phyloP scores from a whole-genome alignment of 148 eudicot species.

The Diospyros kaki region DNA sequence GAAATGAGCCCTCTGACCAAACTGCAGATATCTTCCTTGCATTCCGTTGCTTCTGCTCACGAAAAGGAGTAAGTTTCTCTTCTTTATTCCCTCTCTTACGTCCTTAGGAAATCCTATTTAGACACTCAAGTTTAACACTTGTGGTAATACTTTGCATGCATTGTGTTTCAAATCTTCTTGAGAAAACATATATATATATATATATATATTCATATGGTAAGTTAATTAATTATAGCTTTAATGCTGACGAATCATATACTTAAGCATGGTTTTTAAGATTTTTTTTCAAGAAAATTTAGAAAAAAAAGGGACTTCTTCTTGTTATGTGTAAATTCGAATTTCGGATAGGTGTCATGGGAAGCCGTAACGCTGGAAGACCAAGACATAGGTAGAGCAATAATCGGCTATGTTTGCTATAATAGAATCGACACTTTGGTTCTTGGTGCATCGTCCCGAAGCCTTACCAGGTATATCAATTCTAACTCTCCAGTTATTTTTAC shows the following conservation, averaged over 20 bases:
- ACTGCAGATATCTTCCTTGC: slow-evolving; percentile 16
- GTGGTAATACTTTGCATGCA: too few relatives aligned
- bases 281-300: not conserved
- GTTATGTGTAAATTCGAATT: not conserved
- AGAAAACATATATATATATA: not conserved
- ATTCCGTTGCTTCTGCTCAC: slow-evolving; percentile 16
- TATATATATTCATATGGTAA: too few relatives aligned
- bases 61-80: slow-evolving; percentile 4
- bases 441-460: slow-evolving; percentile 16
- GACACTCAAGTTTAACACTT: not conserved
- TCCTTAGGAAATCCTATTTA: not conserved
- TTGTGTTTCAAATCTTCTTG: not conserved
- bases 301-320: too few relatives aligned
- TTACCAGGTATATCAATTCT: slow-evolving; percentile 6
- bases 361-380: slow-evolving; percentile 15
- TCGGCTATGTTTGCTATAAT: slow-evolving; percentile 8
- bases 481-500: too few relatives aligned
- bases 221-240: not conserved
- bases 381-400: slow-evolving; percentile 16
- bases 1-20: not conserved
- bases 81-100: not conserved
- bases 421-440: slow-evolving; percentile 14
- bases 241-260: not conserved
- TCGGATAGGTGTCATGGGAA: slow-evolving; percentile 8
- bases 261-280: not conserved